These are phyloP conservation scores for Fraxinus albicans DNA, from an alignment of 305 asterid species.

Conservation along the genomic window DNA sequence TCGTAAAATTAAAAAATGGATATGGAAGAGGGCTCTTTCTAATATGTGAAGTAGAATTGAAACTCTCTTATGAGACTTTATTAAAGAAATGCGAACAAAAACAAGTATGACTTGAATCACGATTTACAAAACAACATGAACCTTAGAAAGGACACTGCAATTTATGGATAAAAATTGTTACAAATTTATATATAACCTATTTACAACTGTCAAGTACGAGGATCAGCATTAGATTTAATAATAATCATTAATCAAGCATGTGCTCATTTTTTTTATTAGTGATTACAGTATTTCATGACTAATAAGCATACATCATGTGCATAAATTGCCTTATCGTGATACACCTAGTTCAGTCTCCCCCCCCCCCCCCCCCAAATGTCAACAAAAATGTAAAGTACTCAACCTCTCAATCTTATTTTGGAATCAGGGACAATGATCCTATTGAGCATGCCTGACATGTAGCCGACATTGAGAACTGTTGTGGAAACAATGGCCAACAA, in stretches of 20 bases:
- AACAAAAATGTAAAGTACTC: neutral
- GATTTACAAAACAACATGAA: neutral
- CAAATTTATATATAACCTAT: neutral
- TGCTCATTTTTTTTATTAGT: neutral
- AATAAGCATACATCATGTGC: neutral
- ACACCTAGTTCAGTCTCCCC: neutral
- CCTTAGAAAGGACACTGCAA: neutral
- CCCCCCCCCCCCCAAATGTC: neutral
- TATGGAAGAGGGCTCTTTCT: neutral
- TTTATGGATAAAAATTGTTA: neutral
- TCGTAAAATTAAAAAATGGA: neutral
- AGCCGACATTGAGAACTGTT: neutral
- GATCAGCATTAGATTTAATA: neutral
- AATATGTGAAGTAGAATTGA: neutral
- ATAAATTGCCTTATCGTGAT: neutral
- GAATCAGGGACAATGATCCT: neutral
- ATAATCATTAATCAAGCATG: neutral
- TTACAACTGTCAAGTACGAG: neutral
- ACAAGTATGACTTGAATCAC: neutral
- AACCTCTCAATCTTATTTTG: neutral
- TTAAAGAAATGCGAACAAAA: neutral
- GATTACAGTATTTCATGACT: neutral
- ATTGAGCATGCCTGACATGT: neutral
- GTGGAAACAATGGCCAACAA: neutral
- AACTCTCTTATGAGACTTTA: neutral